A percentile compares a stretch with the other conserved stretches of the same genome.
These are phyloP conservation scores for Nasturtium officinale DNA, from an alignment of 345 rosid genomes.

Conservation along the genomic window DNA sequence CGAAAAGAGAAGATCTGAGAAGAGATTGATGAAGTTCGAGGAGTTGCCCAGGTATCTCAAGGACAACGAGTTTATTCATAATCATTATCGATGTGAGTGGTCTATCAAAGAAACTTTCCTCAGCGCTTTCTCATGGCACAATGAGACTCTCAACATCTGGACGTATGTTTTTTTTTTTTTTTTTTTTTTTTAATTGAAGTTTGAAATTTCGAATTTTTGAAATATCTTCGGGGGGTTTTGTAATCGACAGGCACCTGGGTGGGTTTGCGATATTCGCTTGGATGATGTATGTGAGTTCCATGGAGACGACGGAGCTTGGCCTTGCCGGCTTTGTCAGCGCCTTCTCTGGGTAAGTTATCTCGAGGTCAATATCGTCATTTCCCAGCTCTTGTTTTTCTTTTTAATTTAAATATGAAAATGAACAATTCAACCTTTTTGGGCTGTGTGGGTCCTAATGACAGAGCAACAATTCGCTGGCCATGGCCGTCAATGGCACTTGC, in stretches of 20 bases:
- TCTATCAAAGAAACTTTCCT: slow-evolving; percentile 71
- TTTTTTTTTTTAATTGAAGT: background rate
- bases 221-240: background rate
- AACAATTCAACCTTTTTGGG: slow-evolving; percentile 12
- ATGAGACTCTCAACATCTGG: slow-evolving; percentile 95
- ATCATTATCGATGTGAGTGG: slow-evolving; percentile 93
- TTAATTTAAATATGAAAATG: background rate
- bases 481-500: slow-evolving; percentile 52
- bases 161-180: slow-evolving; percentile 47
- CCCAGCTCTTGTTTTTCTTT: background rate
- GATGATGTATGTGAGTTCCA: slow-evolving; percentile 61
- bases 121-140: slow-evolving; percentile 86
- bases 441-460: slow-evolving; percentile 33
- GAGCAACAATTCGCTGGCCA: slow-evolving; percentile 58
- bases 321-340: slow-evolving; percentile 51
- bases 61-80: slow-evolving; percentile 89
- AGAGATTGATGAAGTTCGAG: slow-evolving; percentile 63
- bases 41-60: slow-evolving; percentile 82
- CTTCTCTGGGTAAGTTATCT: slow-evolving; percentile 56
- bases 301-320: slow-evolving; percentile 62
- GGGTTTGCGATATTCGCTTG: slow-evolving; percentile 76
- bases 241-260: slow-evolving; percentile 60
- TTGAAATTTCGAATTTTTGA: background rate
- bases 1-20: slow-evolving; percentile 45
- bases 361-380: slow-evolving; percentile 34